Conservation (phyloP, 1,139 yeast genomes). For the Yamadazyma trypodendri region DNA sequence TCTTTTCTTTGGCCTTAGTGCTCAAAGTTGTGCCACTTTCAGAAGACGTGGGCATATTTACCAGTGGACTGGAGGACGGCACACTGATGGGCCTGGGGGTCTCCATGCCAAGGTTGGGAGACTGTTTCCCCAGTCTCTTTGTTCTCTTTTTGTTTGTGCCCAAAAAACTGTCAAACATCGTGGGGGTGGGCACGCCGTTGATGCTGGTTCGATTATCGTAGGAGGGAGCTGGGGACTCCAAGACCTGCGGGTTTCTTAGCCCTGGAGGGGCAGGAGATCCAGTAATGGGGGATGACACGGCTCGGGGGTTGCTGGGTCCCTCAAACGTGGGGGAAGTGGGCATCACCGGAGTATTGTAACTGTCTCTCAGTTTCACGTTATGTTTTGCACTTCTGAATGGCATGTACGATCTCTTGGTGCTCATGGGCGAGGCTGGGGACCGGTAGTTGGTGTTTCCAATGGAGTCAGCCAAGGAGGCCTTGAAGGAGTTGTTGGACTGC, state of each 20-base stretch:
- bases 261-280: background rate
- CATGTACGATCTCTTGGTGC: conserved; percentile 37
- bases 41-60: background rate
- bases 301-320: conserved; percentile 7
- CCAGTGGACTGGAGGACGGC: background rate
- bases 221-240: background rate
- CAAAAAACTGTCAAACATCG: conserved; percentile 29
- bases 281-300: background rate
- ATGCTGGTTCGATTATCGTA: background rate
- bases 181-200: conserved; percentile 8
- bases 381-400: conserved; percentile 42
- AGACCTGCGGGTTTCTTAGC: background rate
- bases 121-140: conserved; percentile 17
- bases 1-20: conserved; percentile 3
- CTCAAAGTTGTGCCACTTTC: background rate
- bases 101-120: conserved; percentile 6
- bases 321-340: conserved; percentile 25
- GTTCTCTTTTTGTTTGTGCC: conserved; percentile 26
- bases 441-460: conserved; percentile 31
- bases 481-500: conserved; percentile 73
- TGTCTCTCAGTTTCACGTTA: conserved; percentile 19
- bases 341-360: conserved; percentile 23
- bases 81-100: conserved; percentile 1
- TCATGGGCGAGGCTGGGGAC: conserved; percentile 14
- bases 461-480: conserved; percentile 68